Evolutionary conservation across 192 early-diverging fungal species (phyloP).

Genomic region (Umbelopsis isabellina): DNA sequence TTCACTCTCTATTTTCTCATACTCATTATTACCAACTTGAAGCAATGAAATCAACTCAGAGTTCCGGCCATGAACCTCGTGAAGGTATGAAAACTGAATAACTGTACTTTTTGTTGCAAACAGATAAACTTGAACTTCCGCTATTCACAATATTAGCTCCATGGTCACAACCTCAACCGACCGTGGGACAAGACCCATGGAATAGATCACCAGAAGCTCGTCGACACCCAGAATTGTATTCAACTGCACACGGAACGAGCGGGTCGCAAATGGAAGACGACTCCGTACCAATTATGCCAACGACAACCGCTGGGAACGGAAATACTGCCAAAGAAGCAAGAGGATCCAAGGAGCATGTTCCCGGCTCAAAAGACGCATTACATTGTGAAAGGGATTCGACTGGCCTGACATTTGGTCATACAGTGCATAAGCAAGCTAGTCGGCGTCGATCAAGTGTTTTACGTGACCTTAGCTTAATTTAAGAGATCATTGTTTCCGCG

Average conservation of each 20-base stretch:
- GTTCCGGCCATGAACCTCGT: too few species aligned
- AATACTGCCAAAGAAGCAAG: not conserved
- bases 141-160: not conserved
- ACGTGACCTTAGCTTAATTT: not conserved
- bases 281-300: not conserved
- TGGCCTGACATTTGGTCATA: slow-evolving; percentile 20
- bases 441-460: slow-evolving; percentile 6
- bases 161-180: not conserved
- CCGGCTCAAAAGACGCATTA: slow-evolving; percentile 3
- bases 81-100: too few species aligned
- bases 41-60: too few species aligned
- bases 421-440: slow-evolving; percentile 9
- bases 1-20: not conserved
- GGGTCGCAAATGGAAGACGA: slow-evolving; percentile 24
- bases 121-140: not conserved
- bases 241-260: slow-evolving; percentile 28
- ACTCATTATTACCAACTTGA: not conserved
- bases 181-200: slow-evolving; percentile 20
- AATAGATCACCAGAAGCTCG: slow-evolving; percentile 20
- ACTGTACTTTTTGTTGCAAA: not conserved
- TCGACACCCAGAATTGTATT: slow-evolving; percentile 18
- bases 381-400: slow-evolving; percentile 6
- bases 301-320: not conserved
- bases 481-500: not conserved
- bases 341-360: not conserved